A percentile compares a stretch with the other conserved stretches of the same genome.
Conservation (phyloP, 129 eudicot genomes). For the Centella asiatica region DNA sequence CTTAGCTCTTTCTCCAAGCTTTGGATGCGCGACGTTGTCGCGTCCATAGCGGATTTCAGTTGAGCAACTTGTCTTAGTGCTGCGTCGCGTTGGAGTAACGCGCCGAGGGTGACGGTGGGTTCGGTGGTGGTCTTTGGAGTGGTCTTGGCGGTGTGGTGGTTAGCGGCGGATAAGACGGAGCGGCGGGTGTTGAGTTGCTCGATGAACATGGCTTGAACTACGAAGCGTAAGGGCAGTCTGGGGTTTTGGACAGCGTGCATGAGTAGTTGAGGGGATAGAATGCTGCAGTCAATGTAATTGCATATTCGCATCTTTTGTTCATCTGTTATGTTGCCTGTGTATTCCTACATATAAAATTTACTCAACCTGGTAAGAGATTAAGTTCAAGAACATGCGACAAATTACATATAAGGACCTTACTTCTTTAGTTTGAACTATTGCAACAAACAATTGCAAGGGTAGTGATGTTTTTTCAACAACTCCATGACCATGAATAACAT, state of each 20-base stretch:
- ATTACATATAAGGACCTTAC: too few relatives aligned
- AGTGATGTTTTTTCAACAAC: too few relatives aligned
- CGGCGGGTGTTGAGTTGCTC: constrained; percentile 91
- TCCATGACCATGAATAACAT: too few relatives aligned
- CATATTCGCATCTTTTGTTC: constrained; percentile 55
- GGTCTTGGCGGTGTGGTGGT: constrained; percentile 1
- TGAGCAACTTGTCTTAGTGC: constrained; percentile 61
- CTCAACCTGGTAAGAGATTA: too few relatives aligned
- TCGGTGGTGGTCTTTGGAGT: constrained; percentile 8
- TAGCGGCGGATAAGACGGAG: constrained; percentile 48
- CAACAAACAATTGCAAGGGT: too few relatives aligned
- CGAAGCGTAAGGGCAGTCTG: constrained; percentile 61
- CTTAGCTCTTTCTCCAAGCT: constrained; percentile 61
- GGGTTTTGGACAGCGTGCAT: constrained; percentile 93
- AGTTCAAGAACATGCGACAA: too few relatives aligned
- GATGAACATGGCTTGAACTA: constrained; percentile 91
- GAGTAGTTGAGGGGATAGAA: constrained; percentile 49
- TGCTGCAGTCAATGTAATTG: constrained; percentile 71
- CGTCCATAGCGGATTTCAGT: constrained; percentile 51
- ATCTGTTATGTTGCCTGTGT: constrained; percentile 41
- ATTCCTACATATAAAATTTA: constrained; percentile 29
- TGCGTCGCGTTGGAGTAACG: constrained; percentile 69
- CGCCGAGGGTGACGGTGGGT: constrained; percentile 56
- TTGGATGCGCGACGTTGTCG: constrained; percentile 57
- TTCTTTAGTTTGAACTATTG: too few relatives aligned